Evolutionary conservation across 2,329 filamentous ascomycete genomes (phyloP).

Genomic region (Incumbomyces delicatus): DNA sequence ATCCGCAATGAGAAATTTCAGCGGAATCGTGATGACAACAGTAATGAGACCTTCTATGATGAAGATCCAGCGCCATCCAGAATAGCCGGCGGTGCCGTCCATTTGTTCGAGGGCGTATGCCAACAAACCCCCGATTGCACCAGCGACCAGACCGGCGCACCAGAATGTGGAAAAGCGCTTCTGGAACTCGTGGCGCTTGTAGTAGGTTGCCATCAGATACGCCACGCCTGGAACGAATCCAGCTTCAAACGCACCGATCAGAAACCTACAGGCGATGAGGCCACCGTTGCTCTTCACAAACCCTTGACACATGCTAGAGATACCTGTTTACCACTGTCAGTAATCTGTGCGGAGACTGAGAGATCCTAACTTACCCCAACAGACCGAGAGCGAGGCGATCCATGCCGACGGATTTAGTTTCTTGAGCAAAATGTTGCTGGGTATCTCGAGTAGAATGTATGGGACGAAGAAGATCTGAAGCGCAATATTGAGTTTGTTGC

Average conservation of each 20-base stretch:
- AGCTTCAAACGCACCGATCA: too few relatives aligned
- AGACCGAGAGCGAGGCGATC: not conserved
- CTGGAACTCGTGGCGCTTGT: slow-evolving; percentile 32
- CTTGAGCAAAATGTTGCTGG: slow-evolving; percentile 63
- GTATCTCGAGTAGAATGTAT: slow-evolving; percentile 56
- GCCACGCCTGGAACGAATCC: too few relatives aligned
- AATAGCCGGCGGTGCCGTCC: slow-evolving; percentile 37
- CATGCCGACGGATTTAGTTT: slow-evolving; percentile 49
- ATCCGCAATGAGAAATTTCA: slow-evolving; percentile 38
- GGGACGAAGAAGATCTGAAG: slow-evolving; percentile 51
- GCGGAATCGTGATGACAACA: slow-evolving; percentile 31
- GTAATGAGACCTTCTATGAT: slow-evolving; percentile 43
- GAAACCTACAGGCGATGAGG: slow-evolving; percentile 38
- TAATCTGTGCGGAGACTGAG: slow-evolving; percentile 22
- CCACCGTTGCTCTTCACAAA: slow-evolving; percentile 38
- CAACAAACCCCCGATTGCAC: slow-evolving; percentile 43
- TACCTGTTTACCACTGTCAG: slow-evolving; percentile 39
- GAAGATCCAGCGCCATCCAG: slow-evolving; percentile 30
- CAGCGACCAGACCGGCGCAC: slow-evolving; percentile 39
- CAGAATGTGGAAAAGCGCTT: slow-evolving; percentile 39
- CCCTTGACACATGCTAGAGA: too few relatives aligned
- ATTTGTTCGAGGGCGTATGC: slow-evolving; percentile 44
- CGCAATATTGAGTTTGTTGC: slow-evolving; percentile 35
- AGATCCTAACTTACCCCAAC: too few relatives aligned
- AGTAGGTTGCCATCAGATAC: too few relatives aligned